Evolutionary conservation across 2,329 filamentous ascomycete species (phyloP), one percentile per base, ranked within the genome.

Genomic region (Monilinia fructicola): DNA sequence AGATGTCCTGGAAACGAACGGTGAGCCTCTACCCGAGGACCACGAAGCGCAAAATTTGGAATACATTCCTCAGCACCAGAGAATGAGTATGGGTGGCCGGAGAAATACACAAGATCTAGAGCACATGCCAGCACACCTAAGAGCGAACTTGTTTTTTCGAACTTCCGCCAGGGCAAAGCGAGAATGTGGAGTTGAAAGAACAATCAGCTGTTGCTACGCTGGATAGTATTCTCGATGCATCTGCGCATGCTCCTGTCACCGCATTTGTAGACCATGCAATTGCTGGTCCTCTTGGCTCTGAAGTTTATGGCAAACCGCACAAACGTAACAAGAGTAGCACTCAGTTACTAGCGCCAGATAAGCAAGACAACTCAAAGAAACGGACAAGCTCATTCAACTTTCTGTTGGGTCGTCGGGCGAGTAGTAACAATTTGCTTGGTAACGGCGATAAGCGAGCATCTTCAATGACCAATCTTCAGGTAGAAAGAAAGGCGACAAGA

Each of bases 111-210:
- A 73, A 35, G 75, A 77, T 72, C 70, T 85, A 23, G 81, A 83
- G 21, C 83, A 84, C 60, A 77, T 97, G 18, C 93, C 94, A 2
- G 87, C 94, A 0, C 92, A 96, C 72, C 83, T 98, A 46, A 87
- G 94, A 68, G 95, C 95, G n/a, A 96, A 89, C 73, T 87, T 90
- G 38, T 98, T 92, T 78, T 78, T 98, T 98, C 74, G 93, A 98
- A 67, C 73, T 86, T 28, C 89, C 89, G 0, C 53, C n/a, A 28
- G 81, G 85, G 4, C 76, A 84, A 6, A 72, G 78, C 2, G 79
- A 83, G 6, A 77, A 80, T 16, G 80, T 89, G 28, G 82, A 88
- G 71, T 75, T 88, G 65, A 88, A 88, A 76, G 88, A 91, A 67
- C 90, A 91, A 23, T 98, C 95, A 35, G 93, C 94, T 14, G 91